phyloP scores from a whole-genome alignment of 176 grass and related monocot species.

The Ananas comosus region DNA sequence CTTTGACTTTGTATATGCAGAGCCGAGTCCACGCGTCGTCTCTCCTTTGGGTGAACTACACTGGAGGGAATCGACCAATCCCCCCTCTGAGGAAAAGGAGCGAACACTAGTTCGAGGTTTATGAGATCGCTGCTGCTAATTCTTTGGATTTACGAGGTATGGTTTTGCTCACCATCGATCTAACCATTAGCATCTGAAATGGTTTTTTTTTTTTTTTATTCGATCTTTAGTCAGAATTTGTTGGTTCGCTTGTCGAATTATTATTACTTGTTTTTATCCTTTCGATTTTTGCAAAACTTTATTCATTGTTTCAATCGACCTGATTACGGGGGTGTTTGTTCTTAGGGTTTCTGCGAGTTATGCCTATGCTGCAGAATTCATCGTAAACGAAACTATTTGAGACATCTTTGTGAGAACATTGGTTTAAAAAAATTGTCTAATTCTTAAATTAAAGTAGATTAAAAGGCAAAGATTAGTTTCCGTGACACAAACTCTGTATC shows the following conservation, averaged over 20 bases:
- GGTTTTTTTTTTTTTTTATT: neutral
- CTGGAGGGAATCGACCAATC: neutral
- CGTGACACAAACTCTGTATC: neutral
- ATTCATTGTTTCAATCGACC: too few species aligned
- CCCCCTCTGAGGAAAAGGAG: neutral
- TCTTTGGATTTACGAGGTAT: too few species aligned
- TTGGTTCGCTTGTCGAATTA: neutral
- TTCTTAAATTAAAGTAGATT: too few species aligned
- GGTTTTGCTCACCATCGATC: too few species aligned
- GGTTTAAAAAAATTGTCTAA: too few species aligned
- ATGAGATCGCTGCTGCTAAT: too few species aligned
- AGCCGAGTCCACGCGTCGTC: neutral
- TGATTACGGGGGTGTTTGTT: neutral
- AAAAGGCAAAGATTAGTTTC: neutral
- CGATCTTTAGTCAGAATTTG: neutral
- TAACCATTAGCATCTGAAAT: too few species aligned
- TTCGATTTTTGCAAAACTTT: neutral
- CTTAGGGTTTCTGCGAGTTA: neutral
- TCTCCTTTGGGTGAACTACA: neutral
- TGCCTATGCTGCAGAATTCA: neutral
- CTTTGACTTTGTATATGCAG: neutral
- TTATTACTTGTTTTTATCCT: too few species aligned
- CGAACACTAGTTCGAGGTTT: too few species aligned
- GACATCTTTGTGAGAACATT: too few species aligned
- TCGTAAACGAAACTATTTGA: too few species aligned